These are phyloP conservation scores for Saitozyma podzolica DNA, from an alignment of 768 basidiomycete genomes.

Conservation along the genomic window DNA sequence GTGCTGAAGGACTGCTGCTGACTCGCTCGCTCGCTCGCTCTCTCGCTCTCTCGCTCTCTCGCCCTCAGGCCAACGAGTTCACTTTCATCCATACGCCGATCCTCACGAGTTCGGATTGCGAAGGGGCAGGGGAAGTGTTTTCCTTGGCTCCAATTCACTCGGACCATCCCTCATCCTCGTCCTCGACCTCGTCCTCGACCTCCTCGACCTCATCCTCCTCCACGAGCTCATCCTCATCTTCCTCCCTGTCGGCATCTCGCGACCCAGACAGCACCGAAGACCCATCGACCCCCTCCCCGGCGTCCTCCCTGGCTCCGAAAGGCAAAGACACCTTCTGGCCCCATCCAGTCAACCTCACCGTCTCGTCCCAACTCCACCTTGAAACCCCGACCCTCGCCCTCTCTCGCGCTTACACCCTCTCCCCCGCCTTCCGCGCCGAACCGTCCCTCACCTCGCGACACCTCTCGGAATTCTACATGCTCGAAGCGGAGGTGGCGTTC, in stretches of 20 bases:
- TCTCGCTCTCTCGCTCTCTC: too few species aligned
- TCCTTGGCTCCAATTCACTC: constrained; percentile 57
- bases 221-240: constrained; percentile 15
- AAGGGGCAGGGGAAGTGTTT: constrained; percentile 94
- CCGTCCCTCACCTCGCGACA: constrained; percentile 84
- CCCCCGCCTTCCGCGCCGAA: constrained; percentile 93
- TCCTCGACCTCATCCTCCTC: too few species aligned
- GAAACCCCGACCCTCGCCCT: constrained; percentile 79
- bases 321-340: constrained; percentile 28
- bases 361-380: constrained; percentile 93
- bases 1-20: constrained; percentile 7
- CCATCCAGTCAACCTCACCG: constrained; percentile 71
- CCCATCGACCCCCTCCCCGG: background rate
- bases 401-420: constrained; percentile 84
- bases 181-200: too few species aligned
- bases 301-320: background rate
- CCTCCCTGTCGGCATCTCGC: constrained; percentile 8
- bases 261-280: background rate
- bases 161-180: constrained; percentile 33
- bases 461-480: constrained; percentile 98
- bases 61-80: constrained; percentile 72
- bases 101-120: constrained; percentile 86
- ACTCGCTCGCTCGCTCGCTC: background rate
- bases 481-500: constrained; percentile 89
- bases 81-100: constrained; percentile 78